Base-by-base conservation (phyloP, 257 asterid species). In the Catharanthus roseus region DNA sequence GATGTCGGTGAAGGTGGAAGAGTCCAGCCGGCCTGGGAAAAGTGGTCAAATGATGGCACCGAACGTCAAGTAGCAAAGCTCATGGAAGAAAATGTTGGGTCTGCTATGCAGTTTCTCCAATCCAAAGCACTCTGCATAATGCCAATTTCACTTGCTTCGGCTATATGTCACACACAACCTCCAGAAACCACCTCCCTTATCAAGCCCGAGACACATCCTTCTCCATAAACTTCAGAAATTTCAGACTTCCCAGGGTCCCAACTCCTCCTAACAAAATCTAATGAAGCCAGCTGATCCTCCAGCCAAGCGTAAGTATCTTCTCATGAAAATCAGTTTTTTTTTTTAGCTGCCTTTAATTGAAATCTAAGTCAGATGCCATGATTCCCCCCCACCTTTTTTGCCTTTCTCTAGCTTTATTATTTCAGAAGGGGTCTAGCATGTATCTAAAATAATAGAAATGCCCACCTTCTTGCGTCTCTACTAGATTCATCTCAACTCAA, bases 41-140 rank as follows among this genome's bases (percentile, higher is more conserved):
- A 89, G 80, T 95, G 99, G 99, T 95, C 99, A 26, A 89, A 79
- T 68, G 99, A 95, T 73, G 99, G 99, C 61, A 95, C 99, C 36
- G 99, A 95, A 81, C 77, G 92, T 44, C 97, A 95, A 66, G 99
- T 95, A 0, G 97, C 97, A 36, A 91, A 89, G 85, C 97, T 95
- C 26, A 95, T 95, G 99, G 97, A 95, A 83, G 99, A 95, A 83
- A 95, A 95, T 57, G 92, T 91, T 0, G 99, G 98, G 38, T 90
- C 97, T 6, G 99, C 99, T 7, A 91, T 95, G 99, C 98, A 95
- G 57, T 83, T 95, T 69, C 97, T 95, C 74, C 99, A 95, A 76
- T 95, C 99, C 55, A 91, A 91, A 80, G 97, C 95, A 38, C 97
- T 91, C 39, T 95, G 99, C 83, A 87, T 95, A 47, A 91, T 95